Base-by-base conservation (phyloP, 371 early-diverging fungal species). In the Capillidium heterosporum region DNA sequence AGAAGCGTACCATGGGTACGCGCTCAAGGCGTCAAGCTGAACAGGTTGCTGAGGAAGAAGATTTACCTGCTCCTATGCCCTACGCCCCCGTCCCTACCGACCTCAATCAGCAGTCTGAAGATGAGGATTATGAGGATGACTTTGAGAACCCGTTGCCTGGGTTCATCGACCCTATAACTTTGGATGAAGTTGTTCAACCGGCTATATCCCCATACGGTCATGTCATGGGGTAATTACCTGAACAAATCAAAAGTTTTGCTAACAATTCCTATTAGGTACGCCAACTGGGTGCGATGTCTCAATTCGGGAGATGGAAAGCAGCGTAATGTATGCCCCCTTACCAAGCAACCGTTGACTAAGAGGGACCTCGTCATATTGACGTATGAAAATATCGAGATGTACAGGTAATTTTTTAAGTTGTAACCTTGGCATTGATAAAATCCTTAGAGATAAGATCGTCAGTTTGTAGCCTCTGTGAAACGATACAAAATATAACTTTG, bases 151-250 rank as follows among this genome's bases (percentile, higher is more conserved):
- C 93, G 17, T 67, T 94, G 21, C 87, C 91, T 13, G 92, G 88
- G 0, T 85, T 91, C 62, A 75, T 88, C 39, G 95, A 94, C 60
- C 93, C 93, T 11, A 91, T 94, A 60, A 91, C 91, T 7, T 65
- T 92, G 43, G 92, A 94, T 57, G 82, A 82, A 42, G 87, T 94
- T 24, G 74, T 82, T 17, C 87, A 85, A 58, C 95, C 95, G 4
- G 92, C 95, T 2, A 91, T 94, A 50, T 91, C 92, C 23, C 91
- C 87, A 55, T 91, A 87, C 63, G 95, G 95, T 21, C 95, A 92
- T 71, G 92, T 94, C 41, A 91, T 91, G 87, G 85, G 85, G 65
- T 62, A 43, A n/a, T 21, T 44, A 40, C 42, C 24, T 55, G 13
- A 17, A 40, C n/a, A 8, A 19, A 17, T 53, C 24, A 24, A n/a